phyloP scores from a whole-genome alignment of 2,329 filamentous ascomycete species.

The Endoconidiophora laricicola region DNA sequence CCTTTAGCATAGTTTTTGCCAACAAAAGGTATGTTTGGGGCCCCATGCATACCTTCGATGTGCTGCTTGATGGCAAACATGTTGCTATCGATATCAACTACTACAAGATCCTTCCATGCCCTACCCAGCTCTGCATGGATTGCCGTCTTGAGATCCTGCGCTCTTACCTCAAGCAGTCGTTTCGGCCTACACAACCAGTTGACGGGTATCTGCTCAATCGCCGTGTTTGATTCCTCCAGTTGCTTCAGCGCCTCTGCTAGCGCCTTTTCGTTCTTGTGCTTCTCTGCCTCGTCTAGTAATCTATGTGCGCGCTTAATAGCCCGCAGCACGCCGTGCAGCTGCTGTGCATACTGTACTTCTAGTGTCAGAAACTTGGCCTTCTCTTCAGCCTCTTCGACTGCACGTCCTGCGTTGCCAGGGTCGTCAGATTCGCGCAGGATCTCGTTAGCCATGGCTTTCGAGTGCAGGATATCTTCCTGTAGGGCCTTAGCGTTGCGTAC shows the following conservation, averaged over 20 bases:
- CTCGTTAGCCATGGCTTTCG: conserved; percentile 60
- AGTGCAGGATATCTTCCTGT: conserved; percentile 69
- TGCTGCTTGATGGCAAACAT: conserved; percentile 34
- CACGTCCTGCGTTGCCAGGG: conserved; percentile 35
- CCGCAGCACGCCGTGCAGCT: conserved; percentile 34
- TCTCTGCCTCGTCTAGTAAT: conserved; percentile 45
- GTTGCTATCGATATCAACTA: conserved; percentile 38
- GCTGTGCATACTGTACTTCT: conserved; percentile 42
- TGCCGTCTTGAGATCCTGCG: conserved; percentile 47
- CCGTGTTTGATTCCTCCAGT: conserved; percentile 41
- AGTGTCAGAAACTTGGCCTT: conserved; percentile 39
- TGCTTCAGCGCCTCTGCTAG: conserved; percentile 39
- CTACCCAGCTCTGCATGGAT: conserved; percentile 49
- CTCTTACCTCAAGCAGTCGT: conserved; percentile 47
- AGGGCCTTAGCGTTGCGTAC: conserved; percentile 68
- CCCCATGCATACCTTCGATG: conserved; percentile 8
- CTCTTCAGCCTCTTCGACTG: conserved; percentile 34
- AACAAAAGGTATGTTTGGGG: too few relatives aligned
- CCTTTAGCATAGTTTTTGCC: too few relatives aligned
- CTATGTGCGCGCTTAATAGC: conserved; percentile 40
- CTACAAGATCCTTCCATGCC: conserved; percentile 55
- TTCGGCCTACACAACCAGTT: conserved; percentile 45
- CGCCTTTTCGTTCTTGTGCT: conserved; percentile 34
- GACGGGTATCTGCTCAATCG: conserved; percentile 41
- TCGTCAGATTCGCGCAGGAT: conserved; percentile 65